Evolutionary conservation across 208 protist genomes (phyloP), one percentile per base, ranked within the genome.

Genomic region (Crithidia fasciculata): DNA sequence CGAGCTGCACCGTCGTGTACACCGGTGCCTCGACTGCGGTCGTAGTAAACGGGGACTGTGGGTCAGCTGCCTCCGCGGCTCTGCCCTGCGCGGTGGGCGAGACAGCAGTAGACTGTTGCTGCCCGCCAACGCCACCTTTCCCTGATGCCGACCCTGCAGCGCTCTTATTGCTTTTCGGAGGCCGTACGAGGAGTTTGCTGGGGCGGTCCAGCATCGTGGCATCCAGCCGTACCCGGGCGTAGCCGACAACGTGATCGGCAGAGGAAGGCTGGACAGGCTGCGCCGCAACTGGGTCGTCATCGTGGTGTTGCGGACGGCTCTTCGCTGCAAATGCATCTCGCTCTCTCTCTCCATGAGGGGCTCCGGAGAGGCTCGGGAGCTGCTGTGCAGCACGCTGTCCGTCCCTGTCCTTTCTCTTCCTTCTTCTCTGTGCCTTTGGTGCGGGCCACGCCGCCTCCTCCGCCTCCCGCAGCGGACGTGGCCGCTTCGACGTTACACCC

Each of bases 151-250:
- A 16, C 57, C 39, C 57, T 19, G 36, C 9, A 4, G 12, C 57
- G 13, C 40, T 15, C 18, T 16, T 62, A 39, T 47, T 9, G 39
- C 6, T 15, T 19, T 47, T 62, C 12, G 28, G 40, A 16, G 57
- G 57, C 36, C 57, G 40, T 39, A 47, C 40, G 39, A 62, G 57
- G 16, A 41, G 57, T 39, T n/a, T 62, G 57, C 57, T 62, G 57
- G 57, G 3, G 40, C 57, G 40, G 40, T 47, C 57, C 55, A 72
- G 41, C 67, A 72, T 72, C 15, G 55, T 62, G 13, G 37, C n/a
- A 16, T 72, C 55, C 12, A 72, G 67, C 16, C 67, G 67, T 16
- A 72, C 67, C 10, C 67, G 37, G n/a, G 55, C 52, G 55, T 72
- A 72, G 55, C 67, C 67, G 4, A 72, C 15, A 8, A 60, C 54